Evolutionary conservation across 176 grass and related monocot genomes (phyloP).

Genomic region (Triticum aestivum): DNA sequence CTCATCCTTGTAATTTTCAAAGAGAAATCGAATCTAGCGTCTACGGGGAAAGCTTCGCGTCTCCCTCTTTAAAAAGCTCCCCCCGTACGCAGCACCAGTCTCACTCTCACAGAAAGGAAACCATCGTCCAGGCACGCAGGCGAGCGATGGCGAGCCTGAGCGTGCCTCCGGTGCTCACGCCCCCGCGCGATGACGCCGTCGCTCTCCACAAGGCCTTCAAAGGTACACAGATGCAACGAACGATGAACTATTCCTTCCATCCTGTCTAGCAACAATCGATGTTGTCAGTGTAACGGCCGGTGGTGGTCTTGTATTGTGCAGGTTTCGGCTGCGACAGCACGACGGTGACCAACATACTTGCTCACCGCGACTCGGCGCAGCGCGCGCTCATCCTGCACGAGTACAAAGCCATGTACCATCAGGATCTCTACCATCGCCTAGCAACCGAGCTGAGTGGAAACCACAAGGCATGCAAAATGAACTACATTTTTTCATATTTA

Average conservation of each 20-base stretch:
- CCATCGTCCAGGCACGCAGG: neutral
- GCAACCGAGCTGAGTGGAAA: conserved; percentile 64
- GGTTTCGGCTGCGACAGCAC: conserved; percentile 83
- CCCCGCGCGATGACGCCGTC: conserved; percentile 71
- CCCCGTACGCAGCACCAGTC: neutral
- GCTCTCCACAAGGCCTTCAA: conserved; percentile 89
- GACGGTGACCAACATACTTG: conserved; percentile 65
- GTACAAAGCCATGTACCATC: conserved; percentile 48
- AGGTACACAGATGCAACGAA: neutral
- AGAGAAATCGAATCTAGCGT: neutral
- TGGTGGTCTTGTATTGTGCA: neutral
- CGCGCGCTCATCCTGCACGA: conserved; percentile 64
- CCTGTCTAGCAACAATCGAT: neutral
- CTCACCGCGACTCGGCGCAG: conserved; percentile 69
- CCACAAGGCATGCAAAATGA: conserved; percentile 34
- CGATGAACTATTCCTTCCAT: neutral
- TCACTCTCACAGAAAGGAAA: neutral
- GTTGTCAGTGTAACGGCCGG: neutral
- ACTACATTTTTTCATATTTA: neutral
- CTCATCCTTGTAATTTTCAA: neutral
- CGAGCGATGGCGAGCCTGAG: conserved; percentile 60
- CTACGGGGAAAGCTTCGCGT: neutral
- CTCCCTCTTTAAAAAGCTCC: neutral
- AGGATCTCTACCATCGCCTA: conserved; percentile 60
- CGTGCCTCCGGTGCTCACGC: conserved; percentile 53